Conservation (phyloP, 2,329 filamentous ascomycete genomes). For the Calonectria multiphialidica region DNA sequence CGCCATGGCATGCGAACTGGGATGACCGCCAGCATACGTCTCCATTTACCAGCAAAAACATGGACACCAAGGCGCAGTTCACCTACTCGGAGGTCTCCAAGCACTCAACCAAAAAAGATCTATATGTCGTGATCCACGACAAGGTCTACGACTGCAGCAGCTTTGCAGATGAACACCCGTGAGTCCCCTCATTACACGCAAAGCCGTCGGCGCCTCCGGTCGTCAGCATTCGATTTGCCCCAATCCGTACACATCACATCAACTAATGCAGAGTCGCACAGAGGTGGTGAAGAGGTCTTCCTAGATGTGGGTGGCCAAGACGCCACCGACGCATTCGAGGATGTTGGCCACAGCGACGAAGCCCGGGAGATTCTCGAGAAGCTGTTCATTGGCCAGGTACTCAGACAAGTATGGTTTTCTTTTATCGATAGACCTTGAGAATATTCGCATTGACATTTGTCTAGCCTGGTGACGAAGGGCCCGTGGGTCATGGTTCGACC, state of each 20-base stretch:
- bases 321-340: conserved; percentile 26
- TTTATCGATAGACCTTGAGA: background rate
- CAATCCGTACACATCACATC: background rate
- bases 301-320: conserved; percentile 17
- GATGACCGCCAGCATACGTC: background rate
- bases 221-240: background rate
- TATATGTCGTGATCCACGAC: conserved; percentile 88
- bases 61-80: conserved; percentile 56
- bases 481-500: background rate
- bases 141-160: conserved; percentile 87
- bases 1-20: background rate
- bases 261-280: background rate
- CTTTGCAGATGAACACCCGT: conserved; percentile 94
- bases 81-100: conserved; percentile 80
- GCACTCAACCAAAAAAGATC: conserved; percentile 88
- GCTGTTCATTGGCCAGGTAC: background rate
- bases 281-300: conserved; percentile 21
- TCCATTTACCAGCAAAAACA: background rate
- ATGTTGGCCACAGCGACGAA: conserved; percentile 27
- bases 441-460: background rate
- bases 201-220: background rate
- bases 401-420: background rate
- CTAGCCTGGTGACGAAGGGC: conserved; percentile 9
- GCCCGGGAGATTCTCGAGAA: conserved; percentile 17
- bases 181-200: conserved; percentile 48